Base-by-base conservation (phyloP, 2,329 filamentous ascomycete genomes). In the Trichoderma lentiforme region DNA sequence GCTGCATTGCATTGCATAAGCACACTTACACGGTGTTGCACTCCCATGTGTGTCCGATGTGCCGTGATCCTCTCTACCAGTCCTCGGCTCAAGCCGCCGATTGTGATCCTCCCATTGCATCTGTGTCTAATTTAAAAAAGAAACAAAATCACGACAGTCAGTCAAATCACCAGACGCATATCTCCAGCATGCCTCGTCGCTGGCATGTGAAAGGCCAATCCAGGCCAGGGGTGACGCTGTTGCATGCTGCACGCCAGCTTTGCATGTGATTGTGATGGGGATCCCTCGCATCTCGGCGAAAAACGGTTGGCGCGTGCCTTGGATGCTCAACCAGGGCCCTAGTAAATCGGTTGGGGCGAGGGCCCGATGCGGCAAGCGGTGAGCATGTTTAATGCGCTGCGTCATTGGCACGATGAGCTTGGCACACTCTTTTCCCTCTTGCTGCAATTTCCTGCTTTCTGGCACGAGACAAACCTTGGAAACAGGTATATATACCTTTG, bases 281-380 rank as follows among this genome's bases (percentile, higher is more conserved):
- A 21, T 60, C 56, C 43, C 74, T 74, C 73, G 72, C 73, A 73
- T 75, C 74, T 75, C 74, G 74, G 74, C 71, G 60, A 70, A 69
- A 72, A 28, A 63, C 47, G 66, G 57, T 57, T 67, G 64, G 47
- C 43, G 47, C 58, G 12, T 47, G 58, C 34, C 15, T 62, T 34
- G 11, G 34, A 39, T n/a, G 34, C 57, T 58, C 43, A 57, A 64
- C 58, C 58, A 61, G 53, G 67, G 36, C 57, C 64, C 65, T 34
- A 69, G 66, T 28, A 72, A 26, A 28, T 72, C 62, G 69, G 74
- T 76, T 75, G 74, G 71, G 75, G 65, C 47, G 67, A 64, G 15
- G 60, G 39, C 74, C 72, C 14, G 32, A 64, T 30, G 47, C 3
- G 72, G 75, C 57, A 77, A 65, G 76, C 76, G 76, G 76, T 77